Conservation (phyloP, 1,284 basidiomycete genomes). For the Ganoderma sinense region DNA sequence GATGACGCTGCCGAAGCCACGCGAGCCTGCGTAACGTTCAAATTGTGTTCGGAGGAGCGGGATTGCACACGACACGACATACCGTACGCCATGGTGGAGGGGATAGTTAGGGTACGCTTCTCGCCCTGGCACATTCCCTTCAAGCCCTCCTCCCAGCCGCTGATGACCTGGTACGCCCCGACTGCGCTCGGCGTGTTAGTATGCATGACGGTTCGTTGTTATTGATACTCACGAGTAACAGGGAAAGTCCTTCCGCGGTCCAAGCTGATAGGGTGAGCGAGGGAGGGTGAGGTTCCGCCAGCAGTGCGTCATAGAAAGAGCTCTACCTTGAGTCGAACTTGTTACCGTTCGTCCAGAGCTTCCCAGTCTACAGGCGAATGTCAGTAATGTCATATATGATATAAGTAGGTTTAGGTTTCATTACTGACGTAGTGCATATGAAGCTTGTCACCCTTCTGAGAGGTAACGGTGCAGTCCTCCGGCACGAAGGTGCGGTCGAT, state of each 20-base stretch:
- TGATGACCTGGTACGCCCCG: constrained; percentile 83
- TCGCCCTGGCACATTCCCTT: constrained; percentile 89
- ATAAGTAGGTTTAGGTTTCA: too few relatives aligned
- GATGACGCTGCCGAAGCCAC: constrained; percentile 82
- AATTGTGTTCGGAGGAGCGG: neutral
- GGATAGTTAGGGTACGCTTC: constrained; percentile 92
- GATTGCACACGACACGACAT: constrained; percentile 37
- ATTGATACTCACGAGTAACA: constrained; percentile 62
- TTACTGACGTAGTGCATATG: constrained; percentile 80
- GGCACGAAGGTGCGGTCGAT: constrained; percentile 71
- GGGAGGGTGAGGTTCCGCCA: neutral
- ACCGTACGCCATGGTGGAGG: constrained; percentile 84
- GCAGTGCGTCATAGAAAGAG: neutral
- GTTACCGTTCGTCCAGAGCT: constrained; percentile 70
- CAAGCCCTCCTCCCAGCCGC: constrained; percentile 84
- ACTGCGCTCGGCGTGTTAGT: constrained; percentile 52
- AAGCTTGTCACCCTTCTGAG: constrained; percentile 72
- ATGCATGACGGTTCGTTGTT: neutral
- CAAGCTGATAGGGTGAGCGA: constrained; percentile 45
- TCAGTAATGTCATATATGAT: neutral
- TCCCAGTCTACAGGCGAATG: constrained; percentile 68
- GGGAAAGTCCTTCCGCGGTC: constrained; percentile 75
- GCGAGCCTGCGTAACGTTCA: constrained; percentile 57
- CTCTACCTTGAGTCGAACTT: constrained; percentile 85
- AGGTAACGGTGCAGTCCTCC: constrained; percentile 62